A percentile compares a stretch with the other conserved stretches of the same genome.
phyloP scores from a whole-genome alignment of 106 monocot genomes.

The Dendrobium nobile region DNA sequence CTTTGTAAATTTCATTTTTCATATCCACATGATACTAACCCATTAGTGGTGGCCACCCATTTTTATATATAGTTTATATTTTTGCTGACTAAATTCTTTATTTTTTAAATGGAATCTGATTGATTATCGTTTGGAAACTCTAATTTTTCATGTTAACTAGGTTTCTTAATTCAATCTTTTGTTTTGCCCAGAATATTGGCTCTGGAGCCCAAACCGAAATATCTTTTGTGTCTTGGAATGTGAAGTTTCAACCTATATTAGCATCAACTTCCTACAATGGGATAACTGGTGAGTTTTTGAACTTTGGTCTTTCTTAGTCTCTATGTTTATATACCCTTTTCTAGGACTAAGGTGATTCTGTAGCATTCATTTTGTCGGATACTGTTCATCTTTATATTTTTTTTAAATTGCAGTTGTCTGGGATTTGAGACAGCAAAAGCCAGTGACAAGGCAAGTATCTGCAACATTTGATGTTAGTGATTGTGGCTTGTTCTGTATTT shows the following conservation, averaged over 20 bases:
- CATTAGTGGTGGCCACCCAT: neutral
- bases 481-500: neutral
- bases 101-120: neutral
- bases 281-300: constrained; percentile 46
- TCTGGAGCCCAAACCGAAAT: constrained; percentile 76
- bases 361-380: neutral
- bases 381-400: neutral
- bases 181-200: constrained; percentile 48
- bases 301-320: neutral
- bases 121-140: neutral
- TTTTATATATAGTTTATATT: neutral
- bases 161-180: neutral
- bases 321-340: neutral
- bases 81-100: neutral
- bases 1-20: neutral
- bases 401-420: constrained; percentile 69
- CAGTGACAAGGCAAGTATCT: constrained; percentile 62
- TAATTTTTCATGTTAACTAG: neutral
- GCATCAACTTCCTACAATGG: constrained; percentile 93
- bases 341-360: neutral
- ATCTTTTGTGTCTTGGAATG: constrained; percentile 90
- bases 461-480: neutral
- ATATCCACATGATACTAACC: neutral
- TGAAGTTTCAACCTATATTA: constrained; percentile 78
- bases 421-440: constrained; percentile 86